phyloP scores from a whole-genome alignment of 2,329 filamentous ascomycete genomes.

The Chaetomium strumarium region DNA sequence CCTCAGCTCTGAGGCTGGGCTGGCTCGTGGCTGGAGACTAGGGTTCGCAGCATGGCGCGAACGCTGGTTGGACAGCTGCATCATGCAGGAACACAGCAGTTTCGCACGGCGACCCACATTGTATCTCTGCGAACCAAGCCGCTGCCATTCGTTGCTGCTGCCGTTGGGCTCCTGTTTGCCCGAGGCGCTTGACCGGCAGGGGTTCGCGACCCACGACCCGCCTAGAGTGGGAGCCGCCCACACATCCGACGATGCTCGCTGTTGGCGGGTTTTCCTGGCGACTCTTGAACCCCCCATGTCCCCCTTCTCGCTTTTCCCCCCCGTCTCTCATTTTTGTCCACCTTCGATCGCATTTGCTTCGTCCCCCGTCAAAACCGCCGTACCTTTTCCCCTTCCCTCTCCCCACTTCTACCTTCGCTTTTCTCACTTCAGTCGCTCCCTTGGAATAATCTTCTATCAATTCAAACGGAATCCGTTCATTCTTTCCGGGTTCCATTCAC shows the following conservation, averaged over 20 bases:
- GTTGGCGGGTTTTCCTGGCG: slow-evolving; percentile 25
- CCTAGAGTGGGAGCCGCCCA: slow-evolving; percentile 24
- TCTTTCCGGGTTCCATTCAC: slow-evolving; percentile 46
- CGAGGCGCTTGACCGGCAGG: slow-evolving; percentile 18
- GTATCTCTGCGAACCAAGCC: slow-evolving; percentile 1
- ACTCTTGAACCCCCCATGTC: slow-evolving; percentile 29
- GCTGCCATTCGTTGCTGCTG: slow-evolving; percentile 14
- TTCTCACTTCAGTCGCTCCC: slow-evolving; percentile 47
- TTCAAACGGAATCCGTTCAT: slow-evolving; percentile 41
- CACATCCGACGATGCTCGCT: slow-evolving; percentile 14
- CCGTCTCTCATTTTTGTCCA: slow-evolving; percentile 27
- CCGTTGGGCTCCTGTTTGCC: slow-evolving; percentile 6
- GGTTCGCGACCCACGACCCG: slow-evolving; percentile 19
- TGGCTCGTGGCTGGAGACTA: too few species aligned
- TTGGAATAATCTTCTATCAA: slow-evolving; percentile 37
- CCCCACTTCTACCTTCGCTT: slow-evolving; percentile 36
- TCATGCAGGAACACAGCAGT: not conserved
- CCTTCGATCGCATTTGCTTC: slow-evolving; percentile 26
- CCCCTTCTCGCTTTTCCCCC: slow-evolving; percentile 24
- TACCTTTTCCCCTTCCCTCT: slow-evolving; percentile 19
- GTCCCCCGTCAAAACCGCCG: slow-evolving; percentile 23
- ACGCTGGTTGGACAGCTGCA: not conserved
- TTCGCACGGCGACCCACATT: slow-evolving; percentile 11
- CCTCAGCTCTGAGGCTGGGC: not conserved
- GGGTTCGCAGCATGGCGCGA: too few species aligned